Evolutionary conservation across 2,329 filamentous ascomycete genomes (phyloP).

Genomic region (Aureobasidium sp.): DNA sequence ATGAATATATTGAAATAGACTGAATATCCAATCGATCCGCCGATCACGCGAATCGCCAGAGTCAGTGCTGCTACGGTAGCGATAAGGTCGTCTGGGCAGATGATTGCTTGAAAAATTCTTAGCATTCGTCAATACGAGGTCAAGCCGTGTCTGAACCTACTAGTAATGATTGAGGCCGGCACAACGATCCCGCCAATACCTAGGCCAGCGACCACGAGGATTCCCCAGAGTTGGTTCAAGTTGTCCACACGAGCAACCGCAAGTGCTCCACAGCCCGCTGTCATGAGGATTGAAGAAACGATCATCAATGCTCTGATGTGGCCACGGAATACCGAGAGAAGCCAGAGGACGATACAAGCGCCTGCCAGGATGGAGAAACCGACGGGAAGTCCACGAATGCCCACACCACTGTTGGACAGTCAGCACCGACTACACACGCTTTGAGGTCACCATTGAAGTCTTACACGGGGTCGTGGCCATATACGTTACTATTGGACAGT

Average conservation of each 20-base stretch:
- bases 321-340: constrained; percentile 50
- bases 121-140: neutral
- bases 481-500: constrained; percentile 40
- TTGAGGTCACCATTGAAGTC: neutral
- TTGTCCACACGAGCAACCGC: constrained; percentile 24
- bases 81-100: constrained; percentile 61
- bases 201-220: constrained; percentile 53
- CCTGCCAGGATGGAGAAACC: constrained; percentile 55
- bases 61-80: constrained; percentile 60
- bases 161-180: constrained; percentile 54
- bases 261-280: constrained; percentile 39
- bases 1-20: constrained; percentile 47
- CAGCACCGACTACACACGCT: neutral
- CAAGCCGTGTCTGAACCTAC: constrained; percentile 7
- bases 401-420: constrained; percentile 35
- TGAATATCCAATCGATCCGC: constrained; percentile 48
- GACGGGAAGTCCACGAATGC: constrained; percentile 56
- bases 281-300: constrained; percentile 53
- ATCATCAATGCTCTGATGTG: constrained; percentile 53
- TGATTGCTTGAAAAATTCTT: constrained; percentile 39
- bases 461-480: constrained; percentile 51
- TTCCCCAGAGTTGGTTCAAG: constrained; percentile 41
- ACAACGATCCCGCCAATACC: constrained; percentile 62
- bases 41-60: constrained; percentile 59
- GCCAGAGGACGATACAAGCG: constrained; percentile 48